These are phyloP conservation scores for Papilionanthe hybrid DNA, from an alignment of 116 monocot species.

Conservation along the genomic window DNA sequence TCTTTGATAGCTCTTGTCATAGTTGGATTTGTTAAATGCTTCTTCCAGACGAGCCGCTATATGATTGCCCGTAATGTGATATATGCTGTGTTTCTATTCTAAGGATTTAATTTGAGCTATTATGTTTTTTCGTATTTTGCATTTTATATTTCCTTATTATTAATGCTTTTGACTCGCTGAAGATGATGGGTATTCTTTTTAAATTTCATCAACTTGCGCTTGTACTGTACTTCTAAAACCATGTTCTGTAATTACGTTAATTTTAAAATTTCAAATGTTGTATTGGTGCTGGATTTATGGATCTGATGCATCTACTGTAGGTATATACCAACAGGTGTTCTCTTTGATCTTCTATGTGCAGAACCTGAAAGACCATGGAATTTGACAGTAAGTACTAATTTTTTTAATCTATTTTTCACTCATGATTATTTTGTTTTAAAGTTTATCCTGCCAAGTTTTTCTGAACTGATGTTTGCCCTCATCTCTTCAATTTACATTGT, in stretches of 20 bases:
- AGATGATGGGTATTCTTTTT: not conserved
- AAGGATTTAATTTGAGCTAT: not conserved
- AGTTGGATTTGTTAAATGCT: not conserved
- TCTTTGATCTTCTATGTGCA: slow-evolving; percentile 88
- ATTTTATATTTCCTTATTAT: not conserved
- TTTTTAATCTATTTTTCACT: not conserved
- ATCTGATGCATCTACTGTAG: slow-evolving; percentile 31
- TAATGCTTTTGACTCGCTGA: not conserved
- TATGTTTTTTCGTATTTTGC: not conserved
- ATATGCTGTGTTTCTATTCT: not conserved
- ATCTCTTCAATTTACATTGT: not conserved
- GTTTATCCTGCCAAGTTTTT: not conserved
- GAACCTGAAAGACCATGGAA: slow-evolving; percentile 99
- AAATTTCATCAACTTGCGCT: not conserved
- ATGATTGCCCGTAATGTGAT: not conserved
- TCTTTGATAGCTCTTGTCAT: not conserved
- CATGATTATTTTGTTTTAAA: not conserved
- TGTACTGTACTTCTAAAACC: not conserved
- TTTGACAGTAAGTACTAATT: slow-evolving; percentile 57
- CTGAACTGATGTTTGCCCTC: not conserved
- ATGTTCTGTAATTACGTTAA: not conserved
- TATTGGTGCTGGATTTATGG: not conserved
- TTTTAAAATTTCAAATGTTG: not conserved
- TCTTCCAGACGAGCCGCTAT: not conserved
- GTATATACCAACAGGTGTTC: slow-evolving; percentile 93